Conservation (phyloP, 495 filamentous ascomycete genomes). For the Trichoderma orchidacearum region DNA sequence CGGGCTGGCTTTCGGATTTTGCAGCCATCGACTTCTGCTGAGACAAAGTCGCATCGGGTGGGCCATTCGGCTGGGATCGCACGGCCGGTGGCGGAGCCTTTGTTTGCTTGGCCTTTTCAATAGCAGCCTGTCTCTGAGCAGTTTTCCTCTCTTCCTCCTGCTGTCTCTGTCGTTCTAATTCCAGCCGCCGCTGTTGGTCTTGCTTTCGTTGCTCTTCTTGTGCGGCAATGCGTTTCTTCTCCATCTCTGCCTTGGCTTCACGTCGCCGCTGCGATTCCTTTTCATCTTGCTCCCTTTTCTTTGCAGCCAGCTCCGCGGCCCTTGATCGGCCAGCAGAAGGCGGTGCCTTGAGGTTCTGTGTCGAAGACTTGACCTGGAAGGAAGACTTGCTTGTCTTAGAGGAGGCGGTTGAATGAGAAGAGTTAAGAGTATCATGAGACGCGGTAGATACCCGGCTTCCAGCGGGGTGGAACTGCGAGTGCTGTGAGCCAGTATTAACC, state of each 20-base stretch:
- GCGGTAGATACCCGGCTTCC: constrained; percentile 43
- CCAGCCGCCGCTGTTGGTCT: constrained; percentile 35
- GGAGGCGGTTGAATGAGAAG: constrained; percentile 22
- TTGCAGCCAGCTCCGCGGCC: constrained; percentile 51
- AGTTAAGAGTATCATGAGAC: constrained; percentile 42
- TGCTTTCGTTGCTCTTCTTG: constrained; percentile 41
- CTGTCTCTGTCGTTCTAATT: constrained; percentile 35
- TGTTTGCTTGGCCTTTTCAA: constrained; percentile 48
- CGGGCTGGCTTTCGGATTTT: constrained; percentile 9
- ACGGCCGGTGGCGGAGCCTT: constrained; percentile 37
- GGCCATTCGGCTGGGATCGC: constrained; percentile 32
- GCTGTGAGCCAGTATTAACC: constrained; percentile 58
- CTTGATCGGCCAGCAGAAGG: constrained; percentile 47
- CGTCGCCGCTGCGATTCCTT: constrained; percentile 63
- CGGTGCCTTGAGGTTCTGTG: constrained; percentile 55
- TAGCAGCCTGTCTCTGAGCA: constrained; percentile 58
- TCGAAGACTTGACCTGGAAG: constrained; percentile 48
- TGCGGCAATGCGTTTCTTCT: constrained; percentile 54
- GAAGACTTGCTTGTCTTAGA: constrained; percentile 56
- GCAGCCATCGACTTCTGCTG: neutral
- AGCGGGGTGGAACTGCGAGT: constrained; percentile 42
- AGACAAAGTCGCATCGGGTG: constrained; percentile 15
- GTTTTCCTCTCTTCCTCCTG: constrained; percentile 49
- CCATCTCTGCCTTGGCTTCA: constrained; percentile 62
- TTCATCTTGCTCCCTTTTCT: constrained; percentile 71